phyloP scores from a whole-genome alignment of 371 early-diverging fungal species.

The Vairimorpha apis region DNA sequence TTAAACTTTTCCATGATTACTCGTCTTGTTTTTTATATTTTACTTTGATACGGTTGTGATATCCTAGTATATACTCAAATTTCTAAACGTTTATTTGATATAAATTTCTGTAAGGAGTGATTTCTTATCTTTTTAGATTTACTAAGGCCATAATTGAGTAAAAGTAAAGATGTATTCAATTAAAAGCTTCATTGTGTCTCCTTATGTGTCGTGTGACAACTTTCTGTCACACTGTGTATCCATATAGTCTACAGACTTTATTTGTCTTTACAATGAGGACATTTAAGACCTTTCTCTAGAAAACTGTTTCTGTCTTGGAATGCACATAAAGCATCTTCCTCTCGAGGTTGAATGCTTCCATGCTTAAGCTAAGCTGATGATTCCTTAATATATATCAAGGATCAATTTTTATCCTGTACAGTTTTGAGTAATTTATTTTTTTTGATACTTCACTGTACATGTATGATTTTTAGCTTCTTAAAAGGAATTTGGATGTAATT shows the following conservation, averaged over 20 bases:
- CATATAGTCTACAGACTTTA: conserved; percentile 1
- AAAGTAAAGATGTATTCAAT: neutral
- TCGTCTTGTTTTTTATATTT: neutral
- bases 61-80: neutral
- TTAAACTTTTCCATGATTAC: neutral
- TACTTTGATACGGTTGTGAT: neutral
- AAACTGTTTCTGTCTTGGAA: neutral
- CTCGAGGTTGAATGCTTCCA: neutral
- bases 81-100: neutral
- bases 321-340: neutral
- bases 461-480: neutral
- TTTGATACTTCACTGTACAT: neutral
- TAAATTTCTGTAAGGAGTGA: neutral
- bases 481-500: neutral
- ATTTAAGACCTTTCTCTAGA: conserved; percentile 1
- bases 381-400: neutral
- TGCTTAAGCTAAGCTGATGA: neutral
- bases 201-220: conserved; percentile 2
- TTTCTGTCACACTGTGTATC: neutral
- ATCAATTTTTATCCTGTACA: neutral
- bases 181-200: neutral
- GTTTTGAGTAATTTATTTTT: neutral
- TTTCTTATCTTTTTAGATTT: neutral
- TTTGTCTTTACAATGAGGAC: neutral
- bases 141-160: neutral